Conservation (phyloP, 805 yeast species). For the Kuraishia cidri region DNA sequence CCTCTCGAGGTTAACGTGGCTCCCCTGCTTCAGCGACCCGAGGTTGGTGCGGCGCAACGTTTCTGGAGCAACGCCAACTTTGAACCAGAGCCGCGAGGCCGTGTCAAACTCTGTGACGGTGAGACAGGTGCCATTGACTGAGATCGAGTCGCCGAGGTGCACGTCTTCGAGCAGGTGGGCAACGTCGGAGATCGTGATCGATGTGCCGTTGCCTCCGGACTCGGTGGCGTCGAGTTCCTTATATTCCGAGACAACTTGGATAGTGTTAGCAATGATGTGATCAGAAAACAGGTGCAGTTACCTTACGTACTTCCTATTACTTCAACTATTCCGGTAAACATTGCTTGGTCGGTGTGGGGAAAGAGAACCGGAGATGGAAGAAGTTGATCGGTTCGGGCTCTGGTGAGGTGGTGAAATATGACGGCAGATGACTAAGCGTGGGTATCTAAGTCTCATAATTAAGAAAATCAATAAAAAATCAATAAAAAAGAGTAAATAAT, state of each 20-base stretch:
- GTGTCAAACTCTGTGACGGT: constrained; percentile 78
- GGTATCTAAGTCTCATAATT: no score
- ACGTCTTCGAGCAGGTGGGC: constrained; percentile 62
- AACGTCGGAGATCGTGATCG: constrained; percentile 59
- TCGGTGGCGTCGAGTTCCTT: constrained; percentile 33
- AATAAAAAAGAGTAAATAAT: no score
- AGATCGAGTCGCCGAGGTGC: constrained; percentile 89
- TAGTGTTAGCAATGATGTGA: constrained; percentile 10
- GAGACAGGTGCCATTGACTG: constrained; percentile 83
- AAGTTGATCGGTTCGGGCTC: no score
- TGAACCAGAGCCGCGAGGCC: constrained; percentile 41
- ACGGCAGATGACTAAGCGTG: no score
- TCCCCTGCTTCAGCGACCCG: constrained; percentile 47
- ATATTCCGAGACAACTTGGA: constrained; percentile 33
- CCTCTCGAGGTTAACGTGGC: constrained; percentile 79
- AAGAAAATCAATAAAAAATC: no score
- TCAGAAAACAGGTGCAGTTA: constrained; percentile 2
- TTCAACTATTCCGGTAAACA: constrained; percentile 96
- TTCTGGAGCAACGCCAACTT: constrained; percentile 91
- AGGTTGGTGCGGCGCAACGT: constrained; percentile 77
- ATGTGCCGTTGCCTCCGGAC: constrained; percentile 68
- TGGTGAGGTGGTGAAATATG: no score
- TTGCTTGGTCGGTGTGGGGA: no score
- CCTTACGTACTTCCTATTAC: constrained; percentile 48
- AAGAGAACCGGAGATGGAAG: no score